Evolutionary conservation across 352 stramenopile genomes (phyloP).

Genomic region (Phytophthora sansomeana): DNA sequence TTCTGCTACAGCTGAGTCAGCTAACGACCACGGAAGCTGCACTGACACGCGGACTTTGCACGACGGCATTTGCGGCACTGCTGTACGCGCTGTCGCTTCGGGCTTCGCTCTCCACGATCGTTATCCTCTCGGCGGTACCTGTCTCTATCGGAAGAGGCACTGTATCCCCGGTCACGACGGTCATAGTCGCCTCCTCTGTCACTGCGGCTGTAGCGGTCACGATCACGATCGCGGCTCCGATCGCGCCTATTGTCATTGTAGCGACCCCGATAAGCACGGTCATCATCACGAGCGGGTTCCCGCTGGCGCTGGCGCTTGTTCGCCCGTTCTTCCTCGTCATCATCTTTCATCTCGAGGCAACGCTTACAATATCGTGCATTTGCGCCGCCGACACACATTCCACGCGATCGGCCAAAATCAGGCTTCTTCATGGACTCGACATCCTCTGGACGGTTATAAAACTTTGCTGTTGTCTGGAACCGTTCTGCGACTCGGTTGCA

Average conservation of each 20-base stretch:
- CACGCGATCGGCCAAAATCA: constrained; percentile 53
- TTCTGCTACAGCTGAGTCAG: constrained; percentile 1
- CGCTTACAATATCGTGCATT: constrained; percentile 72
- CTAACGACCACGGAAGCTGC: constrained; percentile 54
- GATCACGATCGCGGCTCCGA: constrained; percentile 23
- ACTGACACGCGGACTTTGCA: constrained; percentile 58
- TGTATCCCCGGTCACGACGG: constrained; percentile 37
- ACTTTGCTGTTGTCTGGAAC: constrained; percentile 74
- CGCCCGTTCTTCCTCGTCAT: constrained; percentile 50
- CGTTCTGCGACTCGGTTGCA: constrained; percentile 92
- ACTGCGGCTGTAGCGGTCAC: constrained; percentile 36
- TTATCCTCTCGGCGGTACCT: constrained; percentile 42
- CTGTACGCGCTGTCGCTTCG: constrained; percentile 52
- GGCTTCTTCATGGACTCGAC: constrained; percentile 73
- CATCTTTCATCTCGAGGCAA: constrained; percentile 72
- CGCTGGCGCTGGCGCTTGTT: constrained; percentile 27
- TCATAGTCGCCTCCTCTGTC: constrained; percentile 33
- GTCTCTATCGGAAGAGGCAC: constrained; percentile 33
- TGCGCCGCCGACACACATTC: constrained; percentile 65
- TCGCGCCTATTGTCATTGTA: constrained; percentile 37
- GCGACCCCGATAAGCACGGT: constrained; percentile 28
- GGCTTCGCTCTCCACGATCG: constrained; percentile 41
- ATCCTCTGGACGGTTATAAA: constrained; percentile 69
- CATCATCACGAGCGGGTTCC: constrained; percentile 32
- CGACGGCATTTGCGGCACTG: constrained; percentile 65